Percentiles rank a stretch among this genome's conserved stretches.
Conservation (phyloP, 2,329 filamentous ascomycete species). For the Colletotrichum camelliae region DNA sequence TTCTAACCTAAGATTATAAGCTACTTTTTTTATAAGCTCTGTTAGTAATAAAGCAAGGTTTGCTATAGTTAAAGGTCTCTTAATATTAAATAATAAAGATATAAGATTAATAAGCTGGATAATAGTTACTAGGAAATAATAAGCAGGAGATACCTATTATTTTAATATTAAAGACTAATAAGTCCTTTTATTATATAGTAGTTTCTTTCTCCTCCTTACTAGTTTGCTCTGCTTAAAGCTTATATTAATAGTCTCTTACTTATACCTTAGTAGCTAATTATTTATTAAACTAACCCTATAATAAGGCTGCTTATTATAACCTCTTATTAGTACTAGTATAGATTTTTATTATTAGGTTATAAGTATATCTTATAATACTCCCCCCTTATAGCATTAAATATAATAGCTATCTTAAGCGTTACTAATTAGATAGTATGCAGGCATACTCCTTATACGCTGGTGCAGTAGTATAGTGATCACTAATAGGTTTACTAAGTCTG, state of each 20-base stretch:
- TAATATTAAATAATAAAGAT: no score
- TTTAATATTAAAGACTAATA: no score
- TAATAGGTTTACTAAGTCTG: not conserved
- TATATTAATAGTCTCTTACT: not conserved
- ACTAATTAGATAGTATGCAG: not conserved
- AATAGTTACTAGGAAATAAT: no score
- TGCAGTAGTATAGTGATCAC: not conserved
- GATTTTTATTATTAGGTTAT: not conserved
- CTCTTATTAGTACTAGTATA: not conserved
- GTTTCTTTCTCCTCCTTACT: not conserved
- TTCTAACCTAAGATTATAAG: no score
- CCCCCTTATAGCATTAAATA: not conserved
- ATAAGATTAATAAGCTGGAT: no score
- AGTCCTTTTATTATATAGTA: not conserved
- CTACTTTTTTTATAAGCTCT: no score
- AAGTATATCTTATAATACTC: not conserved
- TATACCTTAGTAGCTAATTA: not conserved
- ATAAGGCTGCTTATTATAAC: no score
- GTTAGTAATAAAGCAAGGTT: no score
- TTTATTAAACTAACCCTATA: not conserved
- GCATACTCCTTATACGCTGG: not conserved
- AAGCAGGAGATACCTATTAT: no score
- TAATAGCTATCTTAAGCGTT: not conserved
- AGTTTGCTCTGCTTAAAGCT: not conserved
- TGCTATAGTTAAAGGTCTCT: no score